Conservation (phyloP, 257 asterid genomes). For the Solanum piurae region DNA sequence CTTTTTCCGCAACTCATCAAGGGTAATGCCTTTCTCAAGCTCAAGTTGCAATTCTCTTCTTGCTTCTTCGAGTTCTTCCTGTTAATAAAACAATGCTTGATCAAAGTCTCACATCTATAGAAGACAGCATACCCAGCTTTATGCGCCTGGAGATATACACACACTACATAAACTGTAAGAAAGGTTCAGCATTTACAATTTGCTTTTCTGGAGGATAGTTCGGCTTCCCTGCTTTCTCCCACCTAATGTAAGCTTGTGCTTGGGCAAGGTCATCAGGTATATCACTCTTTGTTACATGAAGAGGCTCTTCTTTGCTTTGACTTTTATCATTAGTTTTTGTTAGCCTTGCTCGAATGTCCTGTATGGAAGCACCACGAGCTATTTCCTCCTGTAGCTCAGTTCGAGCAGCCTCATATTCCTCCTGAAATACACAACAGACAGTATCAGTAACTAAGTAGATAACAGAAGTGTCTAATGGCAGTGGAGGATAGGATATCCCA, state of each 20-base stretch:
- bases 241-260: constrained; percentile 62
- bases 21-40: constrained; percentile 58
- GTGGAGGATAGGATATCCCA: not conserved
- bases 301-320: constrained; percentile 30
- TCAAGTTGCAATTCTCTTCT: constrained; percentile 72
- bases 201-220: constrained; percentile 68
- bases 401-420: constrained; percentile 94
- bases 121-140: not conserved
- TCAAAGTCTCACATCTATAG: constrained; percentile 1
- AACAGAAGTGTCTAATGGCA: not conserved
- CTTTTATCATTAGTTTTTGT: constrained; percentile 32
- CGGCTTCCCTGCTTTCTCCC: constrained; percentile 95
- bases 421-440: constrained; percentile 22
- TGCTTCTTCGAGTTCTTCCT: constrained; percentile 90
- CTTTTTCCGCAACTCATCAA: constrained; percentile 49
- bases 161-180: not conserved
- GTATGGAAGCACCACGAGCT: constrained; percentile 58
- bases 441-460: not conserved
- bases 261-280: constrained; percentile 75
- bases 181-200: constrained; percentile 41
- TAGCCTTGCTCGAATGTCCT: constrained; percentile 62
- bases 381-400: constrained; percentile 76
- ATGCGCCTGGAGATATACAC: not conserved
- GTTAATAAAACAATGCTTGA: constrained; percentile 15
- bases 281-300: constrained; percentile 31